Percentiles rank a stretch among this genome's conserved stretches.
Conservation (phyloP, 1,139 yeast genomes). For the Candida mesenterica region DNA sequence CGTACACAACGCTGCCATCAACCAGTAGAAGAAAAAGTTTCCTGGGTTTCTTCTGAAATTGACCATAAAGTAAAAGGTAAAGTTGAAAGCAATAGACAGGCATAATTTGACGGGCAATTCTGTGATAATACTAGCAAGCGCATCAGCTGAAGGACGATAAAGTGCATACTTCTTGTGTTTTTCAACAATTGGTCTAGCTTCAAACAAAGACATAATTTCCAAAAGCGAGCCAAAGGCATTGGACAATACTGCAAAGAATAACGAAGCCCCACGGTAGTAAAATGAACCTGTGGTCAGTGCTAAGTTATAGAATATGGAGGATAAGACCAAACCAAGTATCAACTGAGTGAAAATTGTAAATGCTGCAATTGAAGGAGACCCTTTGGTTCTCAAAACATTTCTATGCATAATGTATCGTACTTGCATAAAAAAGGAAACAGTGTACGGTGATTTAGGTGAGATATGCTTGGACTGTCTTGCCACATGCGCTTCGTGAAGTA, state of each 20-base stretch:
- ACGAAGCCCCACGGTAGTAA: conserved; percentile 64
- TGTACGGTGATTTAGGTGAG: conserved; percentile 57
- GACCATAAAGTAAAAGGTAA: conserved; percentile 64
- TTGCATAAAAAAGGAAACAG: conserved; percentile 66
- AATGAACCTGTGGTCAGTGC: conserved; percentile 44
- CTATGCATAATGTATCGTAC: conserved; percentile 57
- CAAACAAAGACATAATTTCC: conserved; percentile 67
- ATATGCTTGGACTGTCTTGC: conserved; percentile 58
- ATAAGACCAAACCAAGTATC: conserved; percentile 69
- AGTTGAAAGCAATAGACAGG: conserved; percentile 57
- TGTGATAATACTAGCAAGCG: conserved; percentile 64
- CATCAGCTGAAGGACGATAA: conserved; percentile 78
- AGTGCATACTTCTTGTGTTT: conserved; percentile 75
- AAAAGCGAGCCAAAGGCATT: conserved; percentile 73
- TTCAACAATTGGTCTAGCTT: conserved; percentile 74
- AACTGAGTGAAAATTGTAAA: conserved; percentile 61
- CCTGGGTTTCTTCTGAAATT: conserved; percentile 67
- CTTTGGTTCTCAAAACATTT: conserved; percentile 60
- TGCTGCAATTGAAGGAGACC: conserved; percentile 64
- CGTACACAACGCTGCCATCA: conserved; percentile 54
- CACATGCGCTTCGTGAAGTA: conserved; percentile 50
- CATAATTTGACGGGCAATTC: conserved; percentile 64
- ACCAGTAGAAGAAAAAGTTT: conserved; percentile 62
- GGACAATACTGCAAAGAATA: conserved; percentile 76
- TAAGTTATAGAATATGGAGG: conserved; percentile 74